Evolutionary conservation across 2,329 filamentous ascomycete genomes (phyloP).

Genomic region (Purpureocillium lavendulum): DNA sequence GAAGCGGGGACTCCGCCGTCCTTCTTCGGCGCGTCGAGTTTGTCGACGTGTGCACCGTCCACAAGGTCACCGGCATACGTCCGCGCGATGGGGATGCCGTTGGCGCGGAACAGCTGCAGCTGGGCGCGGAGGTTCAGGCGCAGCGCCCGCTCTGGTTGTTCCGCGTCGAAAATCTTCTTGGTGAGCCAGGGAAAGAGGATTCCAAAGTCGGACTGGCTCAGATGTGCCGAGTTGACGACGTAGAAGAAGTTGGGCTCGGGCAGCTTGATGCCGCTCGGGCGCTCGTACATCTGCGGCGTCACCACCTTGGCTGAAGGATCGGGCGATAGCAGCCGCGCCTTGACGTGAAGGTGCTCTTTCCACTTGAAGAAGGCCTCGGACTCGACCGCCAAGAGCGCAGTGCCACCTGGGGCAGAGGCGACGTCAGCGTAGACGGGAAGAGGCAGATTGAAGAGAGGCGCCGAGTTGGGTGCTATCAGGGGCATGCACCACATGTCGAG

Average conservation of each 20-base stretch:
- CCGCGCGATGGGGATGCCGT: conserved; percentile 37
- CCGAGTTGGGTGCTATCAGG: conserved; percentile 52
- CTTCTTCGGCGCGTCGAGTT: conserved; percentile 18
- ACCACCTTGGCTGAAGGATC: conserved; percentile 37
- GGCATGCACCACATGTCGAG: conserved; percentile 79
- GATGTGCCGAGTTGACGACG: conserved; percentile 63
- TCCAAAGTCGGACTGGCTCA: conserved; percentile 78
- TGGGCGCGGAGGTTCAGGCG: conserved; percentile 51
- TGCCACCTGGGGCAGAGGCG: conserved; percentile 42
- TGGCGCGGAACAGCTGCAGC: conserved; percentile 45
- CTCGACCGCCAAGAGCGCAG: conserved; percentile 59
- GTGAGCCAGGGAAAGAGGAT: conserved; percentile 69
- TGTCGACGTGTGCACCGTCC: conserved; percentile 33
- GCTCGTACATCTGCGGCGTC: conserved; percentile 29
- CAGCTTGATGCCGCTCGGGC: conserved; percentile 32
- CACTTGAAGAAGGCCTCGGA: conserved; percentile 75
- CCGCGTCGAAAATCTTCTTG: conserved; percentile 46
- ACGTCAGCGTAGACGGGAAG: conserved; percentile 57
- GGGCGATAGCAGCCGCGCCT: conserved; percentile 56
- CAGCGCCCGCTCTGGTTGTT: conserved; percentile 49
- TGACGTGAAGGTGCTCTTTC: conserved; percentile 62
- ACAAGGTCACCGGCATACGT: conserved; percentile 42
- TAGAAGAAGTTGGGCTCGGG: conserved; percentile 64
- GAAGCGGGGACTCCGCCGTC: conserved; percentile 5
- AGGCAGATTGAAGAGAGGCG: conserved; percentile 61